Percentiles rank a stretch among this genome's conserved stretches.
These are phyloP conservation scores for Aegilops umbellulata DNA, from an alignment of 176 grass and related monocot genomes.

Conservation along the genomic window DNA sequence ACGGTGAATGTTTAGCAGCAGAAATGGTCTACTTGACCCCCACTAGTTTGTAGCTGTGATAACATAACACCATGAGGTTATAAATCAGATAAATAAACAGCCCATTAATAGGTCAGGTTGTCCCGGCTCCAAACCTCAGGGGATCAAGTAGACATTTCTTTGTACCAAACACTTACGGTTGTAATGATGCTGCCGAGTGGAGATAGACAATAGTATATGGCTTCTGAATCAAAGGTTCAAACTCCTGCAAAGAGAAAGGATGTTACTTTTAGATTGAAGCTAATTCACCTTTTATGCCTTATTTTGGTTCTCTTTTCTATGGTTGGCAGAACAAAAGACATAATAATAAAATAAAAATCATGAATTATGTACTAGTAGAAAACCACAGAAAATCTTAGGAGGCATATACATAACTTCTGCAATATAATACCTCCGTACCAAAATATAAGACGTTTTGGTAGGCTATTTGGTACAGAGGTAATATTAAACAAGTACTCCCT, in stretches of 20 bases:
- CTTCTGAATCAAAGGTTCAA: slow-evolving; percentile 98
- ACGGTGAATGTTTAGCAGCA: neutral
- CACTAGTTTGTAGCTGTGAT: neutral
- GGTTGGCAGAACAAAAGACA: neutral
- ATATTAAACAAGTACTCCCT: slow-evolving; percentile 1
- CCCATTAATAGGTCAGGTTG: neutral
- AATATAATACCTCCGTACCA: neutral
- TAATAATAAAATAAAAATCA: neutral
- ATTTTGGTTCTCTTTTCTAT: neutral
- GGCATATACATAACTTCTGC: neutral
- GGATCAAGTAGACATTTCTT: neutral
- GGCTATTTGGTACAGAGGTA: too few relatives aligned
- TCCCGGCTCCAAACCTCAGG: neutral
- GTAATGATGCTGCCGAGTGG: slow-evolving; percentile 92
- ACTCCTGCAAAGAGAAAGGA: slow-evolving; percentile 61
- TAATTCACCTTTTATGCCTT: neutral
- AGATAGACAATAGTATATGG: slow-evolving; percentile 91
- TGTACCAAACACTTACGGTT: slow-evolving; percentile 60
- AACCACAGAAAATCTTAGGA: neutral
- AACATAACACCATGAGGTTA: neutral
- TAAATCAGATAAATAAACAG: neutral
- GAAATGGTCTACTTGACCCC: neutral
- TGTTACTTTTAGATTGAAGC: slow-evolving; percentile 12
- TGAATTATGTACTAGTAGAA: neutral
- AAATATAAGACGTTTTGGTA: too few relatives aligned